Percentiles rank a stretch among this genome's conserved stretches.
Conservation (phyloP, 495 filamentous ascomycete species). For the Barbatosphaeria neglecta region DNA sequence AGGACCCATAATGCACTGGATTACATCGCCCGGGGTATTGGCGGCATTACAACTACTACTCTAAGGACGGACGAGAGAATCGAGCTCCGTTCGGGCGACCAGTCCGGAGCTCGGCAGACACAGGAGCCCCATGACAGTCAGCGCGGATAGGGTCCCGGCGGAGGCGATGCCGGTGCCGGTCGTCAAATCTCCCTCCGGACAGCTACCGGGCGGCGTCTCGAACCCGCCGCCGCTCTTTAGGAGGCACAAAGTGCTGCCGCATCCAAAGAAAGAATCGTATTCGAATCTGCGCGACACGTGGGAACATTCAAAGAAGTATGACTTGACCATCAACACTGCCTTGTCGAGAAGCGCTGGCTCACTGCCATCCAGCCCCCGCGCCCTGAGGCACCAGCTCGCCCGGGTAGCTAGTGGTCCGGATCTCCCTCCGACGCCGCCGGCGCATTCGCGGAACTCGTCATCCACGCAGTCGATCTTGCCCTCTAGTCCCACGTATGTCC, state of each 20-base stretch:
- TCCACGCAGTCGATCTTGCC: slow-evolving; percentile 23
- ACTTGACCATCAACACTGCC: slow-evolving; percentile 6
- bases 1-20: slow-evolving; percentile 3
- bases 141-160: slow-evolving; percentile 4
- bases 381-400: slow-evolving; percentile 20
- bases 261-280: slow-evolving; percentile 25
- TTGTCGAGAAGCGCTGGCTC: slow-evolving; percentile 13
- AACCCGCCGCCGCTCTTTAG: slow-evolving; percentile 32
- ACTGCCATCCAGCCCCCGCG: slow-evolving; percentile 8
- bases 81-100: too few relatives aligned
- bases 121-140: slow-evolving; percentile 1
- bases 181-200: slow-evolving; percentile 7
- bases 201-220: slow-evolving; percentile 4
- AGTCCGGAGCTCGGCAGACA: background rate
- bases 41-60: background rate
- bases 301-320: slow-evolving; percentile 6
- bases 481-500: slow-evolving; percentile 20
- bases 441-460: slow-evolving; percentile 41
- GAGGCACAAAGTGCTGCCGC: slow-evolving; percentile 43
- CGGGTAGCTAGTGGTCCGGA: slow-evolving; percentile 23
- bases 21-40: background rate
- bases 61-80: too few relatives aligned
- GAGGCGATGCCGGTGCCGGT: slow-evolving; percentile 14
- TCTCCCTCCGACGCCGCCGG: slow-evolving; percentile 41
- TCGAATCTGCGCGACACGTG: slow-evolving; percentile 2